These are phyloP conservation scores for Pluteus cervinus DNA, from an alignment of 768 basidiomycete species.

Conservation along the genomic window DNA sequence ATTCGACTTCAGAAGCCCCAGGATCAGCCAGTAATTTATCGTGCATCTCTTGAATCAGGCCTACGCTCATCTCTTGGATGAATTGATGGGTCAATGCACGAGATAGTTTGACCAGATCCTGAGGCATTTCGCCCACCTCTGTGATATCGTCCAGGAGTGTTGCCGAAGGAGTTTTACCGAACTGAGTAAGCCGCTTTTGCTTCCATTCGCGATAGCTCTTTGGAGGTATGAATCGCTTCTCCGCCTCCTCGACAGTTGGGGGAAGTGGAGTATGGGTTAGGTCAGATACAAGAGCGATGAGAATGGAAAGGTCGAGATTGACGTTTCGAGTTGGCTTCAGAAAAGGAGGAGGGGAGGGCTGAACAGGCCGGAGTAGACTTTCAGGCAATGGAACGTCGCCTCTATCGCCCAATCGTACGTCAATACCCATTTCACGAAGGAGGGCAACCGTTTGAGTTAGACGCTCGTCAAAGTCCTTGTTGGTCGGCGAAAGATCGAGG, in stretches of 20 bases:
- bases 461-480: conserved; percentile 39
- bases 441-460: conserved; percentile 52
- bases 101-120: conserved; percentile 49
- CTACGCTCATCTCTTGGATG: conserved; percentile 65
- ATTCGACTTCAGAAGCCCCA: conserved; percentile 33
- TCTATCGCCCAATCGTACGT: conserved; percentile 62
- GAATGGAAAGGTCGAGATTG: conserved; percentile 78
- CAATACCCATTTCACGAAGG: conserved; percentile 57
- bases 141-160: conserved; percentile 2
- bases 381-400: conserved; percentile 18
- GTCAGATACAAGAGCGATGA: conserved; percentile 82
- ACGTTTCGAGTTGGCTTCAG: conserved; percentile 51
- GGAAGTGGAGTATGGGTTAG: conserved; percentile 73
- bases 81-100: conserved; percentile 69
- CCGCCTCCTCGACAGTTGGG: conserved; percentile 45
- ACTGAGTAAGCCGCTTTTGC: conserved; percentile 21
- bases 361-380: not conserved
- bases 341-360: conserved; percentile 9
- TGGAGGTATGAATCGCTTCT: conserved; percentile 57
- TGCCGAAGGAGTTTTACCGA: conserved; percentile 12
- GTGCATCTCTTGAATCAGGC: conserved; percentile 56
- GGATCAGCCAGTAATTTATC: conserved; percentile 32
- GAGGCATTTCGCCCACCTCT: conserved; percentile 24
- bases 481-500: conserved; percentile 38
- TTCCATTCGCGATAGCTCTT: conserved; percentile 59